Base-by-base conservation (phyloP, 2,329 filamentous ascomycete species). In the Hypoxylon sp. region DNA sequence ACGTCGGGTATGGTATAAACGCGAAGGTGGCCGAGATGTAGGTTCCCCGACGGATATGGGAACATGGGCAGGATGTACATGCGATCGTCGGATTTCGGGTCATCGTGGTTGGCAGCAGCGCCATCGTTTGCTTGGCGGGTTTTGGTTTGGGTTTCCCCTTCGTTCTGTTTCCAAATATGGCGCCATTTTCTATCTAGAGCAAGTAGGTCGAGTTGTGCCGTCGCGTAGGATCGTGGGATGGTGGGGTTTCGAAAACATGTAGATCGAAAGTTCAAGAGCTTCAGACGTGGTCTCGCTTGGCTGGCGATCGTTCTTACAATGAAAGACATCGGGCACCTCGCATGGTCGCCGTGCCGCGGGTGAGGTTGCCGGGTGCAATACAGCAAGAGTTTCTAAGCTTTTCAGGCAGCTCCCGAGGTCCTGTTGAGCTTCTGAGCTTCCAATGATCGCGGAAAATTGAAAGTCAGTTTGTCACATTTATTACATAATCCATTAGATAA, bases 1-100 rank as follows among this genome's bases (percentile, higher is more conserved):
- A 94, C 91, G 79, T 97, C 93, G 64, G 93, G 92, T 68, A 97
- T 95, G 37, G 93, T 92, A 80, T 97, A 97, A 51, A 96, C 92
- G 48, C 93, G 89, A 39, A 97, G 81, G 76, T 97, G 93, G 13
- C 93, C 93, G 64, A 97, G 87, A 76, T 97, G 93, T 26, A 97
- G 84, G 28, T 88, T 89, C 28, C 93, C 93, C 0, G 93, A 97
- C 0, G 93, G 93, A 75, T 97, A 97, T 0, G 93, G 93, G 74
- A 97, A 97, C 93, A 97, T 97, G 68, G 93, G 90, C 56, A 97
- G 82, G 65, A 97, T 87, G 75, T 94, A 97, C 76, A 82, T 83
- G 59, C 78, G 78, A 43, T 78, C 70, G 34, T 76, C 48, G 30
- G 67, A 70, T 30, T 50, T 69, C 54, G 50, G 59, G 63, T 11